These are phyloP conservation scores for Petunia axillaris DNA, from an alignment of 257 asterid species.

Conservation along the genomic window DNA sequence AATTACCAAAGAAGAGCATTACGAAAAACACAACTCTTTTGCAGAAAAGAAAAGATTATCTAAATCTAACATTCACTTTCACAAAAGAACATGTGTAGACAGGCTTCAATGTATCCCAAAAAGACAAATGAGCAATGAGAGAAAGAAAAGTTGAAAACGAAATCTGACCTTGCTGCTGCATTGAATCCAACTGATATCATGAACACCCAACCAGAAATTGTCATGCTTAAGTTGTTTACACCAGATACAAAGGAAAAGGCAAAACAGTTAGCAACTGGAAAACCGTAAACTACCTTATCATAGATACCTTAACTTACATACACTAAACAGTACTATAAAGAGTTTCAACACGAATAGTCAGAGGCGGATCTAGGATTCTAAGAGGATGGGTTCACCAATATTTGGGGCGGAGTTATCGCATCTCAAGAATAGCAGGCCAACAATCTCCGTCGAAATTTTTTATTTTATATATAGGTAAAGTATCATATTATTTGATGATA, in stretches of 20 bases:
- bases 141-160: background rate
- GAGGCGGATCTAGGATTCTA: no score
- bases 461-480: no score
- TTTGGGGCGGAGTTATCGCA: no score
- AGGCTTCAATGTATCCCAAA: background rate
- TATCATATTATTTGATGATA: no score
- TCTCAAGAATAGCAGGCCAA: no score
- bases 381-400: no score
- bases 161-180: conserved; percentile 65
- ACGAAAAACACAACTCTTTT: background rate
- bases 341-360: no score
- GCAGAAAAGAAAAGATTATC: background rate
- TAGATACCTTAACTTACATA: background rate
- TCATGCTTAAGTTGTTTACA: conserved; percentile 44
- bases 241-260: background rate
- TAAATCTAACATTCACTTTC: background rate
- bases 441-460: no score
- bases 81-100: no score
- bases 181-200: conserved; percentile 76
- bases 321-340: no score
- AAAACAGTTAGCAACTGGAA: conserved; percentile 15
- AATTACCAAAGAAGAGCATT: background rate
- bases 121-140: background rate
- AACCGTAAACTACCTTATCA: background rate
- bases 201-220: conserved; percentile 67